Conservation (phyloP, 2,329 filamentous ascomycete species). For the Colletotrichum coccodes region DNA sequence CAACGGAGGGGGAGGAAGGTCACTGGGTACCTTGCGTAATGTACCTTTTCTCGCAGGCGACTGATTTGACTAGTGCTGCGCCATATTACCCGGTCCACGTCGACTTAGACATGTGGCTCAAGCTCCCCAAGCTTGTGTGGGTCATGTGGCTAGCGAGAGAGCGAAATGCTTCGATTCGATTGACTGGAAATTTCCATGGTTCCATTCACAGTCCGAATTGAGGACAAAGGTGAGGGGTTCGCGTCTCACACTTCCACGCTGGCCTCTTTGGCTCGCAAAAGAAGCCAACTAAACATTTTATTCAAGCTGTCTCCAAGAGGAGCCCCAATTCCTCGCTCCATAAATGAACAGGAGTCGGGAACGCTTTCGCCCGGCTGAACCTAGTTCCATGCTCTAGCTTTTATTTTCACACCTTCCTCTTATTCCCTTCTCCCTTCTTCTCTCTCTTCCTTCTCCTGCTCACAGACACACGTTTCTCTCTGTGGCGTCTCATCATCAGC, state of each 20-base stretch:
- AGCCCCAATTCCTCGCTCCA: background rate
- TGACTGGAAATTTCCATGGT: conserved; percentile 33
- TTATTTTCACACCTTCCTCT: background rate
- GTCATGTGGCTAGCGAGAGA: conserved; percentile 15
- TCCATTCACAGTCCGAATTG: conserved; percentile 23
- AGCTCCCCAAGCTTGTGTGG: conserved; percentile 34
- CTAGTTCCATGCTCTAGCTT: conserved; percentile 7
- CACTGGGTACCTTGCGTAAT: background rate
- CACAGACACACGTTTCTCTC: background rate
- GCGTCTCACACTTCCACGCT: conserved; percentile 49
- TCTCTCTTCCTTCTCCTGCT: background rate
- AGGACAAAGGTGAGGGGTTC: conserved; percentile 27
- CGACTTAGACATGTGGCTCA: conserved; percentile 17
- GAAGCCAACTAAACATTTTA: conserved; percentile 36
- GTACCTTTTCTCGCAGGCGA: background rate
- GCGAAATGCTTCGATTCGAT: conserved; percentile 11
- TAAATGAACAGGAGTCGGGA: conserved; percentile 7
- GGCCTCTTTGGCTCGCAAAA: conserved; percentile 51
- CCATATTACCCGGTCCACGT: background rate
- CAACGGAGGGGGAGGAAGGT: conserved; percentile 14
- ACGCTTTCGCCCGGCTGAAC: conserved; percentile 1
- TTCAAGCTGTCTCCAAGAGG: background rate
- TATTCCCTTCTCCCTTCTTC: background rate
- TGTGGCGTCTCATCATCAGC: conserved; percentile 30
- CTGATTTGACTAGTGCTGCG: background rate